phyloP scores from a whole-genome alignment of 1,139 yeast genomes.

The Sugiyamaella castrensis region DNA sequence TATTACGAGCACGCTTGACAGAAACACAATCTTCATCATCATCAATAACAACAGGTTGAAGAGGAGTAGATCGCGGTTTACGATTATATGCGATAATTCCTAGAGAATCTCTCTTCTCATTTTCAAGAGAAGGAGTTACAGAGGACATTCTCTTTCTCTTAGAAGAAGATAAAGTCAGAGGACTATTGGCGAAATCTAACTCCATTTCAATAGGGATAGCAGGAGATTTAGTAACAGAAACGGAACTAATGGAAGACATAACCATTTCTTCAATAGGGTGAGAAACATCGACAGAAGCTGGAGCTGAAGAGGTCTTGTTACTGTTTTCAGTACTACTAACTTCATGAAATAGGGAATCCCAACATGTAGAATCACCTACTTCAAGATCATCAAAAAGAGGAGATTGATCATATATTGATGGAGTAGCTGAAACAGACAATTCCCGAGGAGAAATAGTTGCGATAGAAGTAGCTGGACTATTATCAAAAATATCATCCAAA shows the following conservation, averaged over 20 bases:
- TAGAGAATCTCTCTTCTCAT: conserved; percentile 37
- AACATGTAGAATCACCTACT: conserved; percentile 31
- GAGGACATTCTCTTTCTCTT: conserved; percentile 17
- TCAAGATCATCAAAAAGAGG: conserved; percentile 38
- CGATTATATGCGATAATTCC: conserved; percentile 41
- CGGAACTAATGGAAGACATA: not conserved
- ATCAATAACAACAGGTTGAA: conserved; percentile 63
- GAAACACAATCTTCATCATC: conserved; percentile 56
- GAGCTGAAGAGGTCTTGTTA: conserved; percentile 1
- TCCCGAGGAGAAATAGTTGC: conserved; percentile 37
- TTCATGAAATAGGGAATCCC: conserved; percentile 36
- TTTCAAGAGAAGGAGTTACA: conserved; percentile 9
- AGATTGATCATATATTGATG: conserved; percentile 32
- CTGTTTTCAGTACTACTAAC: conserved; percentile 12
- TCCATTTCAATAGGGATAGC: conserved; percentile 1
- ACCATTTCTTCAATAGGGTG: not conserved
- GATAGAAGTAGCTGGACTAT: conserved; percentile 26
- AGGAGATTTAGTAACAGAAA: not conserved
- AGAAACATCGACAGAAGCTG: not conserved
- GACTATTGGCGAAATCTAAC: conserved; percentile 6
- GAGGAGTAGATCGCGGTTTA: conserved; percentile 41
- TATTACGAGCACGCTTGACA: conserved; percentile 89
- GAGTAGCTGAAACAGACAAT: conserved; percentile 25
- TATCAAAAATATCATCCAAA: conserved; percentile 22
- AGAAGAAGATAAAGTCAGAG: conserved; percentile 15